Percentiles rank a stretch among this genome's conserved stretches.
phyloP scores from a whole-genome alignment of 805 yeast species.

The Cyberlindnera amylophila region DNA sequence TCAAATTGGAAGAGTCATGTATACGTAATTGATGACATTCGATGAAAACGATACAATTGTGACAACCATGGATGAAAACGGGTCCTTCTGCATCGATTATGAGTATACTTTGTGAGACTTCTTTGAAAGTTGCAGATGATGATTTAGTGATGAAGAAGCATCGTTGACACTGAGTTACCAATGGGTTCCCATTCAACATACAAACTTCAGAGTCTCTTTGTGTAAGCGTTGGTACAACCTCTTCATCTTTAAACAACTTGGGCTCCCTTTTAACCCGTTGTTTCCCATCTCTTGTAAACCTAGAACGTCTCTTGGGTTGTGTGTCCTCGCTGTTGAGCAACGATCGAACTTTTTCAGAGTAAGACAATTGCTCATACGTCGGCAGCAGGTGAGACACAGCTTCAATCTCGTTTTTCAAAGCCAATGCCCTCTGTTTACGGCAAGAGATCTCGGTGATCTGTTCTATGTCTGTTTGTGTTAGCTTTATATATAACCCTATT shows the following conservation, averaged over 20 bases:
- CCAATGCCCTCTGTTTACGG: constrained; percentile 2
- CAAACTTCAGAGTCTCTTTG: neutral
- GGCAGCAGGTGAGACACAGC: constrained; percentile 20
- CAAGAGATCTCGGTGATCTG: neutral
- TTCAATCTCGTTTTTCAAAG: constrained; percentile 15
- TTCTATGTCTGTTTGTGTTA: constrained; percentile 4
- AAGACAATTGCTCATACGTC: constrained; percentile 20
- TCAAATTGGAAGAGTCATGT: constrained; percentile 13
- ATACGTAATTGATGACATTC: constrained; percentile 25
- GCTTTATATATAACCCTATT: too few species aligned
- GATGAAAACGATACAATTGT: constrained; percentile 14
- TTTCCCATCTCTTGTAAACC: constrained; percentile 3
- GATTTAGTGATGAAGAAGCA: constrained; percentile 1
- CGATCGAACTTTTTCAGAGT: constrained; percentile 16
- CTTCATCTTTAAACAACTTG: neutral
- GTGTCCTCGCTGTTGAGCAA: constrained; percentile 6
- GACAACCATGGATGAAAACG: constrained; percentile 13
- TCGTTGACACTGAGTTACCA: constrained; percentile 14
- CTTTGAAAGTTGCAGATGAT: constrained; percentile 13
- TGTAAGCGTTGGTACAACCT: constrained; percentile 1
- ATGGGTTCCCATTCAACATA: neutral
- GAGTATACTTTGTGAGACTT: constrained; percentile 12
- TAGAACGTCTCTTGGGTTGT: constrained; percentile 12
- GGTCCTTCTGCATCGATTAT: constrained; percentile 16
- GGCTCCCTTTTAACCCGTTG: neutral